These are phyloP conservation scores for Pseudonectria foliicola DNA, from an alignment of 2,329 filamentous ascomycete species.

Conservation along the genomic window DNA sequence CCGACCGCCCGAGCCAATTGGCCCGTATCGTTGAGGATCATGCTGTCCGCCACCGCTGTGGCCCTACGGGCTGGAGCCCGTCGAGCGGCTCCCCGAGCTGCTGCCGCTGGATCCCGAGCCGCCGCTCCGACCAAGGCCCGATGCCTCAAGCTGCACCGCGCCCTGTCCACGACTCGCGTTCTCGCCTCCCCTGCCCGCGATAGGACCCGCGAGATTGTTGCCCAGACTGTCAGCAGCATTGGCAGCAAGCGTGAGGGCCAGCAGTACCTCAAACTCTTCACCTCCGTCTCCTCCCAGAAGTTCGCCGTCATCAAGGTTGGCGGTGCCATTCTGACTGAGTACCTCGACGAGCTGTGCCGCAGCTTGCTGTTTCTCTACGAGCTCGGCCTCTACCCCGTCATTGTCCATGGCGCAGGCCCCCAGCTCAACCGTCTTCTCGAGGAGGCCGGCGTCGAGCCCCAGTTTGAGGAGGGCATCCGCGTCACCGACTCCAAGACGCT, in stretches of 20 bases:
- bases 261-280: slow-evolving; percentile 97
- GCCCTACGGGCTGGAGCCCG: slow-evolving; percentile 38
- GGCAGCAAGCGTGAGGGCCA: slow-evolving; percentile 93
- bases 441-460: slow-evolving; percentile 84
- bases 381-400: slow-evolving; percentile 88
- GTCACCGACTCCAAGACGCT: slow-evolving; percentile 95
- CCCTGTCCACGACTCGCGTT: slow-evolving; percentile 18
- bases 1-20: slow-evolving; percentile 16
- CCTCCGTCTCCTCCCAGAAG: slow-evolving; percentile 89
- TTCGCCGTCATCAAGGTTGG: slow-evolving; percentile 99
- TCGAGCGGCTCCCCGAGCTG: slow-evolving; percentile 29
- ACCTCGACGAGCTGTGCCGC: slow-evolving; percentile 84
- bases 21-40: slow-evolving; percentile 19
- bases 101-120: slow-evolving; percentile 10
- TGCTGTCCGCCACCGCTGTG: slow-evolving; percentile 37
- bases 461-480: slow-evolving; percentile 93
- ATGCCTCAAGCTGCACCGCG: slow-evolving; percentile 19
- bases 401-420: slow-evolving; percentile 90
- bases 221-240: slow-evolving; percentile 77
- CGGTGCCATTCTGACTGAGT: slow-evolving; percentile 89
- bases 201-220: slow-evolving; percentile 30
- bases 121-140: slow-evolving; percentile 18
- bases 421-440: slow-evolving; percentile 90
- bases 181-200: slow-evolving; percentile 18
- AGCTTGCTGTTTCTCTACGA: slow-evolving; percentile 88